These are phyloP conservation scores for Trichocomaceae sp. DNA, from an alignment of 2,329 filamentous ascomycete genomes.

Conservation along the genomic window DNA sequence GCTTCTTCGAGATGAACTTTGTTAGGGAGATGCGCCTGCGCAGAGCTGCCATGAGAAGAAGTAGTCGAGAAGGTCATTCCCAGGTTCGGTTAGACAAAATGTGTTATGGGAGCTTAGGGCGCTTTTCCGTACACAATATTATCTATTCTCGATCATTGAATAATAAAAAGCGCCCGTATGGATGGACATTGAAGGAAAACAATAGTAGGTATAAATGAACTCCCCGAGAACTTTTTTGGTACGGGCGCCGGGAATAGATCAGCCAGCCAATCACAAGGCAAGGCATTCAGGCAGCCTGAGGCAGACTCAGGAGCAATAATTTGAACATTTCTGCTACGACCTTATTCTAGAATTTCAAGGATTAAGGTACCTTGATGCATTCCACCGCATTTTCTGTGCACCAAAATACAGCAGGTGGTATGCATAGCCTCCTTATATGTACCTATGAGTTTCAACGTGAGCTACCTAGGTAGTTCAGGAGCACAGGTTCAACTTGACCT, in stretches of 20 bases:
- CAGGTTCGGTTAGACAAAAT: not conserved
- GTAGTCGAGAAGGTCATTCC: conserved; percentile 21
- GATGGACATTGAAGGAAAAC: not conserved
- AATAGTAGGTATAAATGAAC: too few species aligned
- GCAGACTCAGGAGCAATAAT: too few species aligned
- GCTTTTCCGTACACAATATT: not conserved
- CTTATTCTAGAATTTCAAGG: not conserved
- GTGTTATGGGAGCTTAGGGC: not conserved
- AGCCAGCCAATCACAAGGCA: conserved; percentile 9
- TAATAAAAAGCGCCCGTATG: not conserved
- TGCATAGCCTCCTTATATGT: too few species aligned
- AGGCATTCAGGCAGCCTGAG: not conserved
- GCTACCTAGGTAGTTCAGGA: not conserved
- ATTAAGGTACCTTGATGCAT: not conserved
- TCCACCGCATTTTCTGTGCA: not conserved
- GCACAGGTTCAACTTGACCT: not conserved
- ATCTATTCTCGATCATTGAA: conserved; percentile 6
- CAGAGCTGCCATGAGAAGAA: conserved; percentile 19
- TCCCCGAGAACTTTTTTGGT: conserved; percentile 12
- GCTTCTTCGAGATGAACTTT: conserved; percentile 14
- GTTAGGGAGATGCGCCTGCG: conserved; percentile 22
- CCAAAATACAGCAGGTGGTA: not conserved
- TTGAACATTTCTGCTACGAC: too few species aligned
- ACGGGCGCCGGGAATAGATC: conserved; percentile 3
- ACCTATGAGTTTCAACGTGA: too few species aligned